These are phyloP conservation scores for Diaporthe citriasiana DNA, from an alignment of 2,329 filamentous ascomycete species.

Conservation along the genomic window DNA sequence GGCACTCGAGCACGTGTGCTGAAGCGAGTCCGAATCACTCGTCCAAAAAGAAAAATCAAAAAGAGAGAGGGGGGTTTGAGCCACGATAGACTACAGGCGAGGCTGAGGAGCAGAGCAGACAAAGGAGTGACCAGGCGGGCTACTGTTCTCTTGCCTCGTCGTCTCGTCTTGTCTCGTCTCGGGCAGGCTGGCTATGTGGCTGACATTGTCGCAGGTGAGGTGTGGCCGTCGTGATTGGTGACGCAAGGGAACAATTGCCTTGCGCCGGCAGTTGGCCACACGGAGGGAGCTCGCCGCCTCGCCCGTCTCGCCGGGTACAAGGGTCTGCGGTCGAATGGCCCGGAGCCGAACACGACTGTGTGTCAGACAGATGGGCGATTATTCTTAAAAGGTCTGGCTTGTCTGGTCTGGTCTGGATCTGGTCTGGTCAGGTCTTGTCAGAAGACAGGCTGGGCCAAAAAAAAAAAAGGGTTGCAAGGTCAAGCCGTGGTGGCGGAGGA, in stretches of 20 bases:
- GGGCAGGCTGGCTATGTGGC: slow-evolving; percentile 34
- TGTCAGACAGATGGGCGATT: slow-evolving; percentile 16
- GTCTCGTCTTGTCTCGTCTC: slow-evolving; percentile 34
- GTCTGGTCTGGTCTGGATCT: not conserved
- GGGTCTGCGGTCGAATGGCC: slow-evolving; percentile 7
- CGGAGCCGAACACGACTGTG: slow-evolving; percentile 21
- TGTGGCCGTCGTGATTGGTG: slow-evolving; percentile 35
- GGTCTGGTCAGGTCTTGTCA: slow-evolving; percentile 14
- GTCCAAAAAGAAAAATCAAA: not conserved
- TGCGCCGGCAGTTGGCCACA: slow-evolving; percentile 23
- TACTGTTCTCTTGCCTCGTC: slow-evolving; percentile 14
- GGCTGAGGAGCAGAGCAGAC: slow-evolving; percentile 21
- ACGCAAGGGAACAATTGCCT: not conserved
- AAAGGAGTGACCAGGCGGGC: slow-evolving; percentile 23
- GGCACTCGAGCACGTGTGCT: slow-evolving; percentile 34
- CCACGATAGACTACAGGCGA: slow-evolving; percentile 1
- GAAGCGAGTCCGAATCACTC: slow-evolving; percentile 4
- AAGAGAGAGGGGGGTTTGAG: not conserved
- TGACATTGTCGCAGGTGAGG: slow-evolving; percentile 30
- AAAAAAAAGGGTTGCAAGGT: slow-evolving; percentile 12
- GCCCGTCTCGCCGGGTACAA: slow-evolving; percentile 5
- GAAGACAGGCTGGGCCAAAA: not conserved
- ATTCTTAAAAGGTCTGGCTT: not conserved
- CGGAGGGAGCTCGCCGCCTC: slow-evolving; percentile 25
- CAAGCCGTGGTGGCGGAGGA: slow-evolving; percentile 23